phyloP scores from a whole-genome alignment of 305 asterid species.

The Fraxinus dipetala region DNA sequence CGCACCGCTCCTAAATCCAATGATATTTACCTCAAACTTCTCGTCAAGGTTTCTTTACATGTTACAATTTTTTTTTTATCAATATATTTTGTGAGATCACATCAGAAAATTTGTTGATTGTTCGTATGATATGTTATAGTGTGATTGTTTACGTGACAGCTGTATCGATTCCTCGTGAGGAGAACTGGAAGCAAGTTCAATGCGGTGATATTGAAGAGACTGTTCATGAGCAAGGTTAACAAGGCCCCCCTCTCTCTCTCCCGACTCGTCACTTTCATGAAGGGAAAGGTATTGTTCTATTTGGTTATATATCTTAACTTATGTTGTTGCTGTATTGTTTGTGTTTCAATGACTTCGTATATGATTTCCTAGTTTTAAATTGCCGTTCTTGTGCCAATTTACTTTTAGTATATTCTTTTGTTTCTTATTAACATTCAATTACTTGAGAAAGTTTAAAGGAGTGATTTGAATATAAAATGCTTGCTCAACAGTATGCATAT shows the following conservation, averaged over 20 bases:
- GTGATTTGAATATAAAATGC: not conserved
- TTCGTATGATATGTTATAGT: not conserved
- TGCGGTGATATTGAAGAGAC: constrained; percentile 77
- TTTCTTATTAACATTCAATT: not conserved
- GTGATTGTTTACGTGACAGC: constrained; percentile 27
- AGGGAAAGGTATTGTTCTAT: constrained; percentile 53
- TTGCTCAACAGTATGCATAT: not conserved
- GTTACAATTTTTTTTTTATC: not conserved
- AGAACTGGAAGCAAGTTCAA: constrained; percentile 85
- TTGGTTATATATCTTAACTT: not conserved
- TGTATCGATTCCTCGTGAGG: constrained; percentile 81
- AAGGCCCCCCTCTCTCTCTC: constrained; percentile 84
- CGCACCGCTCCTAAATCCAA: constrained; percentile 44
- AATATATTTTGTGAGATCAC: not conserved
- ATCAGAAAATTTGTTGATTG: constrained; percentile 16
- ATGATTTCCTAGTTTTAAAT: not conserved
- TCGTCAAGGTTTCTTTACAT: constrained; percentile 31
- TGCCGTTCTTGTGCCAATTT: not conserved
- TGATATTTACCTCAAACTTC: constrained; percentile 46
- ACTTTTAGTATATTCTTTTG: no score
- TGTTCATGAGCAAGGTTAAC: constrained; percentile 85
- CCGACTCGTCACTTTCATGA: constrained; percentile 60
- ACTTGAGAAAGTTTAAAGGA: not conserved
- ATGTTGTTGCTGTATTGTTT: not conserved
- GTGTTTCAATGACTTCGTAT: not conserved